Percentiles rank a stretch among this genome's conserved stretches.
These are phyloP conservation scores for Globisporangium paddicum DNA, from an alignment of 352 stramenopile species.

Conservation along the genomic window DNA sequence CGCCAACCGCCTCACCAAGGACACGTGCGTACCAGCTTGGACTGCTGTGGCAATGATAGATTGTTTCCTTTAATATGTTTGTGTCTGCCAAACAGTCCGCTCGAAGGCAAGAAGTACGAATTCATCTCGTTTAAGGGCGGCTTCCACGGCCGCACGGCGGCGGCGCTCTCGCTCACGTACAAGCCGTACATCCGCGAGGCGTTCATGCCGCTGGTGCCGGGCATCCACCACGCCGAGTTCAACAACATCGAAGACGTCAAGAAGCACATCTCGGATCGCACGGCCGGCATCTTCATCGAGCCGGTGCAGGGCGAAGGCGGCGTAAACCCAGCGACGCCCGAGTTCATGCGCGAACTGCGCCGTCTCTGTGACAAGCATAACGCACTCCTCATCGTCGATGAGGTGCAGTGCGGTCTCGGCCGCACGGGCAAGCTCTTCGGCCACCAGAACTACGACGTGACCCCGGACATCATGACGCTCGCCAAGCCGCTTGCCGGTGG, in stretches of 20 bases:
- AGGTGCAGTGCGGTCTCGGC: conserved; percentile 97
- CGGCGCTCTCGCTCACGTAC: conserved; percentile 77
- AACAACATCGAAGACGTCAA: conserved; percentile 85
- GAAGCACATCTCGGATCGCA: conserved; percentile 64
- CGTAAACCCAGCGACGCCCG: conserved; percentile 86
- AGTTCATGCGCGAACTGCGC: conserved; percentile 90
- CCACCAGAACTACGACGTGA: conserved; percentile 92
- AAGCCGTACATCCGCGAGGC: conserved; percentile 84
- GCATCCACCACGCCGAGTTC: conserved; percentile 68
- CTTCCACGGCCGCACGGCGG: conserved; percentile 81
- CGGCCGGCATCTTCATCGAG: conserved; percentile 77
- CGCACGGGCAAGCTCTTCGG: conserved; percentile 94
- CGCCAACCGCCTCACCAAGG: conserved; percentile 55
- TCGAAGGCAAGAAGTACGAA: conserved; percentile 76
- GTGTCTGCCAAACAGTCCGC: conserved; percentile 19
- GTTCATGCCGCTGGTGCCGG: conserved; percentile 78
- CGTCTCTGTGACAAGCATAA: conserved; percentile 92
- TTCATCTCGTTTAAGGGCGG: conserved; percentile 88
- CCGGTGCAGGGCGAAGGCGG: conserved; percentile 92
- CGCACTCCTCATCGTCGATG: conserved; percentile 97
- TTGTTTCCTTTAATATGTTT: neutral
- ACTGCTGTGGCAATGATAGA: neutral
- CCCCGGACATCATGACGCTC: conserved; percentile 95
- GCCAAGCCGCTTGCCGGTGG: conserved; percentile 96
- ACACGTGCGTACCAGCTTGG: conserved; percentile 42